phyloP scores from a whole-genome alignment of 1,139 yeast genomes.

The Blastobotrys proliferans region DNA sequence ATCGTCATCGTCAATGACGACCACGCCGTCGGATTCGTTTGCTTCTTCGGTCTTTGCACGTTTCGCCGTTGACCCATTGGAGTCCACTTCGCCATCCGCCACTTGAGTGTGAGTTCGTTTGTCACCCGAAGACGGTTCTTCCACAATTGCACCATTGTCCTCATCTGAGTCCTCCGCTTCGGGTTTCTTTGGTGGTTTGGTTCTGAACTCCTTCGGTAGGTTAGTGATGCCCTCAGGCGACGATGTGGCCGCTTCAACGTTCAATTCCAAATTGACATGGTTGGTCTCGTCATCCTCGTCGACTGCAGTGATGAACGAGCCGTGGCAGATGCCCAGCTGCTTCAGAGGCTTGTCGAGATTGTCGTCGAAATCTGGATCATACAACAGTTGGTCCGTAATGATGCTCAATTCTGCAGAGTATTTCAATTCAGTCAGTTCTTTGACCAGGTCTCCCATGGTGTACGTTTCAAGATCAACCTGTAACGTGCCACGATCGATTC shows the following conservation, averaged over 20 bases:
- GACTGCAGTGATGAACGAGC: slow-evolving; percentile 61
- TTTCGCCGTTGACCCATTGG: slow-evolving; percentile 15
- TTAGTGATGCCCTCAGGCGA: slow-evolving; percentile 17
- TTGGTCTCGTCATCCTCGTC: slow-evolving; percentile 67
- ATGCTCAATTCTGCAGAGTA: slow-evolving; percentile 66
- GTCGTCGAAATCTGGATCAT: slow-evolving; percentile 88
- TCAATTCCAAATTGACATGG: slow-evolving; percentile 64
- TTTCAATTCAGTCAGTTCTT: slow-evolving; percentile 45
- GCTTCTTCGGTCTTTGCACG: slow-evolving; percentile 21
- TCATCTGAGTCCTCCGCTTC: slow-evolving; percentile 6
- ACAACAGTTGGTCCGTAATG: slow-evolving; percentile 61
- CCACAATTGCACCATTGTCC: too few species aligned
- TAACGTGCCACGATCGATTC: slow-evolving; percentile 52
- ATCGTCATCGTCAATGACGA: slow-evolving; percentile 28
- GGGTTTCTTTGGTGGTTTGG: slow-evolving; percentile 17
- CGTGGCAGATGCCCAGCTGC: slow-evolving; percentile 55
- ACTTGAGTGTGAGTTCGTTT: slow-evolving; percentile 5
- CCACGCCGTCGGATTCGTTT: slow-evolving; percentile 21
- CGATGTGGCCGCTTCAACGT: slow-evolving; percentile 32
- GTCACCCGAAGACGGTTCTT: slow-evolving; percentile 7
- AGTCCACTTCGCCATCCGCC: slow-evolving; percentile 10
- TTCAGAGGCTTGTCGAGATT: slow-evolving; percentile 48
- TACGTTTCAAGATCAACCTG: slow-evolving; percentile 33
- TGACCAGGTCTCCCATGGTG: slow-evolving; percentile 42
- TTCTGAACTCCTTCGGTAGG: slow-evolving; percentile 17